Conservation (phyloP, 2,329 filamentous ascomycete genomes). For the Simplicillium sp. region DNA sequence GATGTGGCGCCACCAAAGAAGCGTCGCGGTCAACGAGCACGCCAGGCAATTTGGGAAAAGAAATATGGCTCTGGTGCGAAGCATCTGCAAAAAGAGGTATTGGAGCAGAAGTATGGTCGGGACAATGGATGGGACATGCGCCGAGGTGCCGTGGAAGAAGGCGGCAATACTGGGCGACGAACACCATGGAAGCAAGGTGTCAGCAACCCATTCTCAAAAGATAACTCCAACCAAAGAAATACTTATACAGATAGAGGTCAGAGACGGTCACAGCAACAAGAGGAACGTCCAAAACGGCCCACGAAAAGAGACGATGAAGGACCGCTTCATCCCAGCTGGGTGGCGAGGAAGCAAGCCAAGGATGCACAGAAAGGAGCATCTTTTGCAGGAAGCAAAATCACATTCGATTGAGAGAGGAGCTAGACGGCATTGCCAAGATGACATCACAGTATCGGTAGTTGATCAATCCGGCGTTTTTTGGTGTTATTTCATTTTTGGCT, state of each 20-base stretch:
- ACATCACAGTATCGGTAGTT: too few species aligned
- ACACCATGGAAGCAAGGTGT: slow-evolving; percentile 47
- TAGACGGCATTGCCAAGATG: too few species aligned
- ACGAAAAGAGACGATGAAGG: slow-evolving; percentile 39
- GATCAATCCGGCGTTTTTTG: too few species aligned
- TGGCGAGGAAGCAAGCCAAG: slow-evolving; percentile 52
- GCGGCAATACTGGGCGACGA: slow-evolving; percentile 20
- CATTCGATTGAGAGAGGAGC: slow-evolving; percentile 36
- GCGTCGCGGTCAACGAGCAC: slow-evolving; percentile 71
- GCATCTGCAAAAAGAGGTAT: slow-evolving; percentile 41
- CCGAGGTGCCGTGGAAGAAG: slow-evolving; percentile 40
- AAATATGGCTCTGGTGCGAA: slow-evolving; percentile 66
- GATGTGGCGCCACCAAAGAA: slow-evolving; percentile 55
- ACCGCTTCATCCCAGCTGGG: slow-evolving; percentile 55
- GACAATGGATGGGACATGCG: slow-evolving; percentile 50
- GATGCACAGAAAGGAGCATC: slow-evolving; percentile 40
- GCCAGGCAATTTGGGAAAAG: slow-evolving; percentile 71
- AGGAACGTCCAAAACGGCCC: slow-evolving; percentile 16
- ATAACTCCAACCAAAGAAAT: slow-evolving; percentile 3
- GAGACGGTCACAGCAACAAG: slow-evolving; percentile 4
- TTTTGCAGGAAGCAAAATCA: slow-evolving; percentile 49
- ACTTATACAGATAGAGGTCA: slow-evolving; percentile 7
- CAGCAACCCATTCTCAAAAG: slow-evolving; percentile 21
- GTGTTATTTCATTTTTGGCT: too few species aligned
- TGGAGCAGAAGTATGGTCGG: slow-evolving; percentile 18